A percentile compares a stretch with the other conserved stretches of the same genome.
Conservation (phyloP, 495 filamentous ascomycete species). For the Niebla homalea region DNA sequence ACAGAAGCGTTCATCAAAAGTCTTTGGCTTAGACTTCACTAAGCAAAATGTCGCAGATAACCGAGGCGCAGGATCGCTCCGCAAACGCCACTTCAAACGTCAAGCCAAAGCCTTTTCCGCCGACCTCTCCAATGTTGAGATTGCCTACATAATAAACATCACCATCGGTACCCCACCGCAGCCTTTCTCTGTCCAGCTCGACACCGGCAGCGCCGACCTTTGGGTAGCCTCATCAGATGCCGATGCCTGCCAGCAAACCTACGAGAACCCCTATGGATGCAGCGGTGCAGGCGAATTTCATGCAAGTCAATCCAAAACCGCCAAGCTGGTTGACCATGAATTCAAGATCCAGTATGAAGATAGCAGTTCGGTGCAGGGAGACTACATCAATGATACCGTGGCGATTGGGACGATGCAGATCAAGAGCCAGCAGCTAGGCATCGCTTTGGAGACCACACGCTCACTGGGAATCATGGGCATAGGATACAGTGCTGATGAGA, state of each 20-base stretch:
- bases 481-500: slow-evolving; percentile 62
- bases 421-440: slow-evolving; percentile 29
- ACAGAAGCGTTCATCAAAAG: slow-evolving; percentile 5
- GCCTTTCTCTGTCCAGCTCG: slow-evolving; percentile 45
- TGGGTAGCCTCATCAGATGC: slow-evolving; percentile 62
- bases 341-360: slow-evolving; percentile 78
- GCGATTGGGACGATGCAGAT: slow-evolving; percentile 45
- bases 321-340: slow-evolving; percentile 41
- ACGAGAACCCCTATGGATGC: slow-evolving; percentile 30
- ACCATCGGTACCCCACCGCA: slow-evolving; percentile 55
- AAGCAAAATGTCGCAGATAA: slow-evolving; percentile 3
- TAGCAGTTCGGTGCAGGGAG: slow-evolving; percentile 53
- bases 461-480: slow-evolving; percentile 71
- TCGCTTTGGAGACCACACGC: slow-evolving; percentile 2
- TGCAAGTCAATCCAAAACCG: slow-evolving; percentile 53
- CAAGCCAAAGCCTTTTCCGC: neutral
- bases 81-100: slow-evolving; percentile 9
- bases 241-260: slow-evolving; percentile 29
- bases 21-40: slow-evolving; percentile 6
- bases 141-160: slow-evolving; percentile 48
- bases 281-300: slow-evolving; percentile 40
- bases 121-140: neutral
- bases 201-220: slow-evolving; percentile 71
- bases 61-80: neutral
- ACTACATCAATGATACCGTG: slow-evolving; percentile 67